Evolutionary conservation across 306 rosid genomes (phyloP), one percentile per base, ranked within the genome.

Genomic region (Parietaria judaica): DNA sequence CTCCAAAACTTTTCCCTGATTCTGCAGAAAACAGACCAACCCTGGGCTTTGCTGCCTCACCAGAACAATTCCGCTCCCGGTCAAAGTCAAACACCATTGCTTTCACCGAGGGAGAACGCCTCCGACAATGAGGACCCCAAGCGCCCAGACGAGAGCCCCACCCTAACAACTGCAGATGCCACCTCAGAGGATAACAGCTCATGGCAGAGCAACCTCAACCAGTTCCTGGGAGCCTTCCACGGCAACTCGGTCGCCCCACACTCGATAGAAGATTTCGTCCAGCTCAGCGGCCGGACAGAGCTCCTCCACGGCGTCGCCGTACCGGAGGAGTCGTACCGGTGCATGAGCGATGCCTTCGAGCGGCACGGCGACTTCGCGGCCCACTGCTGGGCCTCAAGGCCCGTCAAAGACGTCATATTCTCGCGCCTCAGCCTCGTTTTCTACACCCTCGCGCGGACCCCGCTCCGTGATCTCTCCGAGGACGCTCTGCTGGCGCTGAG

Each of bases 361-460:
- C 37, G 14, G 48, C 48, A 58, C 34, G 63, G 63, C 4, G 63
- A 58, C 63, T 58, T 58, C 16, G 48, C 11, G 3, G 41, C 49
- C 6, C 13, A 39, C 31, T 58, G 63, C 63, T 58, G 63, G 46
- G 63, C 63, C 15, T 58, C 63, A 12, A 58, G 39, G 43, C 63
- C 49, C 5, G 48, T 58, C 7, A 58, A 48, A 13, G 63, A 58
- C 63, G n/a, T 58, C 48, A 58, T 58, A 34, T 58, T 58, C 17
- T 58, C 63, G 13, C 49, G 48, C 7, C 11, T 58, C 3, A 58
- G 63, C 63, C 16, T 58, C 31, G 63, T 58, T 23, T 58, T 58
- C 63, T 58, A 36, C 34, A 11, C 13, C 49, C 63, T 58, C 12
- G 2, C 4, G 48, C 63, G 14, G 43, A 38, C 14, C 39, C 49